Evolutionary conservation across 2,329 filamentous ascomycete genomes (phyloP), one percentile per base, ranked within the genome.

Genomic region (Pezicula radicicola): DNA sequence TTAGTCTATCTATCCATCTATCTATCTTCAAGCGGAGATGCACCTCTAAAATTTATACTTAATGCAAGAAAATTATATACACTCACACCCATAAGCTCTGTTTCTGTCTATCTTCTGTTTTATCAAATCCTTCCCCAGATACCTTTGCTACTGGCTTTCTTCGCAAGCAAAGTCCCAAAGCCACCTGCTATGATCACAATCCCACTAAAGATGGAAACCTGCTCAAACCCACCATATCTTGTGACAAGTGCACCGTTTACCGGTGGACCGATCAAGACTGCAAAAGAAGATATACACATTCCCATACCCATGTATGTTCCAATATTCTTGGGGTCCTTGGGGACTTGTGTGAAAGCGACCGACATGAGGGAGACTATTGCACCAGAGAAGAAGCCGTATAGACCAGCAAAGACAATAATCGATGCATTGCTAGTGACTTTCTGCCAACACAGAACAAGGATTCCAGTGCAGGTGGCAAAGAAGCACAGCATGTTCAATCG

Each of bases 271-370:
- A 83, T 82, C 43, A 92, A 69, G 2, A 81, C 84, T 3, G 83
- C 85, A 33, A 91, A 71, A 1, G 80, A 77, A 51, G 82, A 72
- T 33, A 85, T 61, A n/a, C 79, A 78, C 65, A 87, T 87, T 13
- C 80, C 76, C 1, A 80, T 77, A 0, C 88, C 88, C 6, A 81
- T 83, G n/a, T 88, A 78, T 2, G 84, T 79, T 12, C 88, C 88
- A 39, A 91, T 85, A 64, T 88, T 76, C 27, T 79, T 74, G 21
- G 89, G 77, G 51, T 88, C 83, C 2, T 80, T 83, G 0, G 77
- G 73, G 2, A 84, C 67, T 10, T 52, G 49, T 5, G 58, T 44
- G 1, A 62, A 36, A 27, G 51, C 55, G 4, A 58, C 53, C 2
- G 55, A 47, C 49, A 61, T 53, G 2, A 63, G 49, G 12, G 65